Conservation (phyloP, 1,139 yeast genomes). For the Debaryomycetaceae sp. region DNA sequence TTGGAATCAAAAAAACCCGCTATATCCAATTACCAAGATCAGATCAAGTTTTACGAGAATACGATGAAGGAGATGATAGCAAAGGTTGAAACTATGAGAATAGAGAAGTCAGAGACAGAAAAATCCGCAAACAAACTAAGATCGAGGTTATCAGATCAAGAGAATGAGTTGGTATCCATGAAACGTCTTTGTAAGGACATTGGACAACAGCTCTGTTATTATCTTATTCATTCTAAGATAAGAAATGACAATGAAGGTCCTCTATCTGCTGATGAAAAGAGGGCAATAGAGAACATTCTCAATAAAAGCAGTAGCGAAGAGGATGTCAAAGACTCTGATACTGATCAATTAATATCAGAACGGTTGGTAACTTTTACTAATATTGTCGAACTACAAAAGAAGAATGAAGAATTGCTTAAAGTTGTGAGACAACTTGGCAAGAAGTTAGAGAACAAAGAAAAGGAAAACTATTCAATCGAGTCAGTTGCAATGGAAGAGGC, state of each 20-base stretch:
- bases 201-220: conserved; percentile 73
- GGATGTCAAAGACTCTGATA: conserved; percentile 49
- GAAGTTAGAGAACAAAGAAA: conserved; percentile 56
- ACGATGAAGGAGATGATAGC: conserved; percentile 39
- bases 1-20: conserved; percentile 79
- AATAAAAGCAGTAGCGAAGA: conserved; percentile 33
- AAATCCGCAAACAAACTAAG: conserved; percentile 32
- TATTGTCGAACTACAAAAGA: conserved; percentile 65
- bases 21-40: conserved; percentile 60
- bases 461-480: conserved; percentile 42
- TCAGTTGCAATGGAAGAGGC: conserved; percentile 70
- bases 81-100: conserved; percentile 34
- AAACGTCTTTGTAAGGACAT: conserved; percentile 64
- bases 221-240: conserved; percentile 64
- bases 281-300: conserved; percentile 46
- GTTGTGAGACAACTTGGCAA: conserved; percentile 69
- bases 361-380: conserved; percentile 68
- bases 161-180: conserved; percentile 41
- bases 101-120: conserved; percentile 41
- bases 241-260: conserved; percentile 53
- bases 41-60: conserved; percentile 44
- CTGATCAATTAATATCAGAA: conserved; percentile 68
- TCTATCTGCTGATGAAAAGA: conserved; percentile 54
- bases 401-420: conserved; percentile 66
- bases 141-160: conserved; percentile 25